Base-by-base conservation (phyloP, 179 eudicot species). In the Heliamphora pulchella region DNA sequence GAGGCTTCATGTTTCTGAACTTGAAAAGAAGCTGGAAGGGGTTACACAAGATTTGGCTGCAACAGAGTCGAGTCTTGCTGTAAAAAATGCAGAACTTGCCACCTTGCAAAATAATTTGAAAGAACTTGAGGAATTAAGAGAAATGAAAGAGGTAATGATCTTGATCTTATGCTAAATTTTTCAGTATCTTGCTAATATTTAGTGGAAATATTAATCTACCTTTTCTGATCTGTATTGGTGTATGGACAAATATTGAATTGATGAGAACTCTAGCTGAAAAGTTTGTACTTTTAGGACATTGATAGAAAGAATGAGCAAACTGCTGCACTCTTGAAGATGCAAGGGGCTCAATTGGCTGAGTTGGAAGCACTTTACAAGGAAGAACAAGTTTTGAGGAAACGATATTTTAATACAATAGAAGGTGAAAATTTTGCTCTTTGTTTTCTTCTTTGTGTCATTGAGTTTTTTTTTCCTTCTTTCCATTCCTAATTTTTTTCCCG, bases 221-320 rank as follows among this genome's bases (percentile, higher is more conserved):
- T 20, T 48, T 48, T 41, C 17, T 71, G 43, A n/a, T 48, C 10
- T 18, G 31, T 31, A 31, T 31, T 31, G 31, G 31, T 31, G 31
- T 55, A 54, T 39, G 17, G 7, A 50, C 7, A 47, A 75, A 69
- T 67, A 65, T 58, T 18, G 17, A 48, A 11, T 63, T 63, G 59
- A 71, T 71, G 53, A 18, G 13, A 22, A 3, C 69, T 22, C 5
- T 79, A 59, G 64, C 79, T 64, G 55, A 79, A 50, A 55, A 10
- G 13, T 53, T 41, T 14, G 70, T 80, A 57, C 55, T 83, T 84
- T 31, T 80, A 96, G 99, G 99, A 96, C 82, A 90, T 96, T 85
- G 98, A 96, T 78, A 85, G 99, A 77, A 96, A 94, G 87, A 96
- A 96, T 88, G 94, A 91, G 85, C 99, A 94, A 87, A 96, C 99